Base-by-base conservation (phyloP, 2,329 filamentous ascomycete species). In the Fusarium domesticum region DNA sequence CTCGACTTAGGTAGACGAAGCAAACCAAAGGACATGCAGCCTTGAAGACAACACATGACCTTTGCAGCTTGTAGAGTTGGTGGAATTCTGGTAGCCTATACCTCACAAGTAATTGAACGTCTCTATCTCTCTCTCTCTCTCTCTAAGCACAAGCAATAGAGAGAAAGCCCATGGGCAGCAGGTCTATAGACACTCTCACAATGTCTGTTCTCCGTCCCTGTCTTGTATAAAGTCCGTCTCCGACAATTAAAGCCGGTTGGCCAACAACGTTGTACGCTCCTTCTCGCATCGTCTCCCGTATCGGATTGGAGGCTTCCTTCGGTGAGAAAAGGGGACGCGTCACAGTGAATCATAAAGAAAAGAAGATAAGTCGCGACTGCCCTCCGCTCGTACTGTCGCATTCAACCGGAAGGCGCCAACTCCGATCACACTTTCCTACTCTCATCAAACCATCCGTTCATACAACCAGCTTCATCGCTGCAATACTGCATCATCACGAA, bases 201-300 rank as follows among this genome's bases (percentile, higher is more conserved):
- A n/a, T n/a, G n/a, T n/a, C n/a, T n/a, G n/a, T n/a, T n/a, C n/a
- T n/a, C 37, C 40, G 34, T 30, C 38, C 33, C 19, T n/a, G 18
- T 34, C 7, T 38, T 38, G 12, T 35, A 23, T 18, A 20, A 44
- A 44, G 31, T 35, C 42, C 42, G 31, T 18, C 18, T 18, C 20
- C 25, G 18, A 15, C 35, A 33, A 32, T 40, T 32, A 33, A 36
- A 19, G 20, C 42, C 33, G 23, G 23, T 12, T 30, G 8, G 20
- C 19, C 15, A 6, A 16, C 18, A 17, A 33, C 40, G 33, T 11
- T 37, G 33, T 45, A 20, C 16, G 28, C 25, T 30, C 18, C 6
- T 32, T 19, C 33, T 36, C 17, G 10, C 4, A 6, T 35, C n/a
- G 15, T 5, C 17, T 2, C 18, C 33, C 33, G 18, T 44, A n/a